These are phyloP conservation scores for Alternaria angustiovoidea DNA, from an alignment of 2,329 filamentous ascomycete species.

Conservation along the genomic window DNA sequence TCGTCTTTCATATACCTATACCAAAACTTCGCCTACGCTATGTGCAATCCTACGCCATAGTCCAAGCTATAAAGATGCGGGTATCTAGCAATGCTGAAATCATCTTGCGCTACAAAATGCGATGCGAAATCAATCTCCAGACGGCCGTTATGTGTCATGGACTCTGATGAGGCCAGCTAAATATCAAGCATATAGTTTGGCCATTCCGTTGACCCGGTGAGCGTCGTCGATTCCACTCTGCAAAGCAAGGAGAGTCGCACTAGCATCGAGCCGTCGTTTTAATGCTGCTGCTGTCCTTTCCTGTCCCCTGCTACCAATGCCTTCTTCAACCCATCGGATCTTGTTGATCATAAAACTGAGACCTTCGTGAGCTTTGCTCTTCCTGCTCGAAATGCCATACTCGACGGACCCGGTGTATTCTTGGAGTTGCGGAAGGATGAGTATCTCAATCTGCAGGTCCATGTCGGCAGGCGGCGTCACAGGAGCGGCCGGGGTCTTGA, in stretches of 20 bases:
- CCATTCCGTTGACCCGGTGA: conserved; percentile 34
- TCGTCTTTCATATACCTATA: conserved; percentile 8
- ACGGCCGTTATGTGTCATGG: conserved; percentile 24
- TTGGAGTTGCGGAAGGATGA: conserved; percentile 81
- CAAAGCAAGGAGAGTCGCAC: conserved; percentile 44
- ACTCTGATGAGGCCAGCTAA: conserved; percentile 7
- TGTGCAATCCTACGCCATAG: conserved; percentile 19
- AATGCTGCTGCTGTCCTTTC: conserved; percentile 49
- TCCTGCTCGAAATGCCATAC: conserved; percentile 82
- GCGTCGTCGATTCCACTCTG: conserved; percentile 38
- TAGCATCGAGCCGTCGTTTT: conserved; percentile 49
- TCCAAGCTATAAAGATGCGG: conserved; percentile 42
- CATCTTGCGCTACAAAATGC: conserved; percentile 33
- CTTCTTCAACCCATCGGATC: conserved; percentile 86
- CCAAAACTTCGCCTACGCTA: conserved; percentile 11
- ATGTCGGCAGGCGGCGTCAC: conserved; percentile 70
- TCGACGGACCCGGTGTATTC: conserved; percentile 78
- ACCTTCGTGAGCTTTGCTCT: conserved; percentile 84
- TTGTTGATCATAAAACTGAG: conserved; percentile 86
- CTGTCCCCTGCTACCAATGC: conserved; percentile 53
- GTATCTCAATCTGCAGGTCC: conserved; percentile 85
- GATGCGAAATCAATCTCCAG: conserved; percentile 15
- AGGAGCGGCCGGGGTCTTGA: conserved; percentile 59
- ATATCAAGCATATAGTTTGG: conserved; percentile 40
- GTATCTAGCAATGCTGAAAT: conserved; percentile 52